phyloP scores from a whole-genome alignment of 345 rosid species.

The Brassica carinata region DNA sequence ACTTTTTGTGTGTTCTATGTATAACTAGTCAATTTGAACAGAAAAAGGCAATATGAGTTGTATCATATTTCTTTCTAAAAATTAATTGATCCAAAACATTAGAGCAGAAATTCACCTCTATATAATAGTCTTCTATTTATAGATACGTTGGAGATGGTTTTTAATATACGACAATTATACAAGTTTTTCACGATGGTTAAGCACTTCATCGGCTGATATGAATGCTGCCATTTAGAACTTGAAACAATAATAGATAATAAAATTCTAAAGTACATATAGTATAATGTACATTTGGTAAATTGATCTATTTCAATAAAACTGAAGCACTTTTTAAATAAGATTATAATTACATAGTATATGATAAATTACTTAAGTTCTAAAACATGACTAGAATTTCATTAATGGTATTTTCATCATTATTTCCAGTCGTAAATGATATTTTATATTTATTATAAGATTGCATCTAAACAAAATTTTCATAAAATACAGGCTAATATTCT shows the following conservation, averaged over 20 bases:
- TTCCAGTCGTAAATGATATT: too few species aligned
- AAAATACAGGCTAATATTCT: too few species aligned
- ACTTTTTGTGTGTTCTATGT: constrained; percentile 12
- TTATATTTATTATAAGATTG: too few species aligned
- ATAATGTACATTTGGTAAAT: background rate
- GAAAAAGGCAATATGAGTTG: constrained; percentile 17
- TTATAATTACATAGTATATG: too few species aligned
- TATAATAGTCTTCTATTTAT: too few species aligned
- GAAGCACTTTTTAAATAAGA: too few species aligned
- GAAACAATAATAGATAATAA: background rate
- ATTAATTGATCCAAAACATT: background rate
- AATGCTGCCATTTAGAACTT: background rate
- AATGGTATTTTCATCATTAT: too few species aligned
- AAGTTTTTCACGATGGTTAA: background rate
- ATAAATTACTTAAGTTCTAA: too few species aligned
- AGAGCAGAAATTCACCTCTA: background rate
- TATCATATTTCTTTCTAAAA: background rate
- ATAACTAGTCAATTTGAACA: constrained; percentile 41
- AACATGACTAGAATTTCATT: too few species aligned
- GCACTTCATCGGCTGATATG: background rate
- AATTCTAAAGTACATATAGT: background rate
- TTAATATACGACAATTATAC: background rate
- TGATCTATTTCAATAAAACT: too few species aligned
- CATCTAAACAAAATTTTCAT: too few species aligned
- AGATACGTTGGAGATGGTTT: too few species aligned